Base-by-base conservation (phyloP, 371 early-diverging fungal species). In the Syncephalastrum monosporum region DNA sequence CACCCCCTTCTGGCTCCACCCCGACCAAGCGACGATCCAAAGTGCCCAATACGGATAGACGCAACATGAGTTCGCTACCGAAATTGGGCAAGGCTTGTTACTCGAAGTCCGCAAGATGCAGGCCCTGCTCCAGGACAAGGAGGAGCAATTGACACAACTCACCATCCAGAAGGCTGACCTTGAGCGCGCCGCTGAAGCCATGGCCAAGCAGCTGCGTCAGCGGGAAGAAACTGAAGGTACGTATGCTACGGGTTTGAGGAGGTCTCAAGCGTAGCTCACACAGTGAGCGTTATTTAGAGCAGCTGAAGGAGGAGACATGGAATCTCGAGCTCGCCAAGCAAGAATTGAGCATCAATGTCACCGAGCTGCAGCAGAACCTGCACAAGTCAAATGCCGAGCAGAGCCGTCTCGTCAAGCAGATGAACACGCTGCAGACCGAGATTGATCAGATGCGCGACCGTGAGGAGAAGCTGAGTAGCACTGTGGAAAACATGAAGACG, bases 151-250 rank as follows among this genome's bases (percentile, higher is more conserved):
- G 53, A 78, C 83, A 59, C 81, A 77, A 12, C 71, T 86, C 14
- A 86, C 88, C 51, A 81, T 78, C 43, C 79, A 84, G 33, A 84
- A 82, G 54, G 81, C 76, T 23, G 89, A 88, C 57, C 75, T 82
- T 42, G 86, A 83, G 50, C 77, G 81, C 24, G 75, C 80, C 41
- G 77, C 84, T 23, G 89, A 90, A 56, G 75, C 83, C 16, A 77
- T 86, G 69, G 77, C 77, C 38, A 83, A 82, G 50, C 83, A 84
- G 59, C 68, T 85, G 48, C 75, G 83, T 5, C 77, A 79, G 38
- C 72, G 74, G 46, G 82, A 85, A 62, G 84, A 87, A 65, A 76
- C 71, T 50, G 85, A 86, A 75, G 84, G 86, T 82, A 78, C 33
- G 29, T 43, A n/a, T n/a, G n/a, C 3, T 33, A 12, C 17, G 21